Evolutionary conservation across 2,329 filamentous ascomycete genomes (phyloP), one percentile per base, ranked within the genome.

Genomic region (Cyphellophora attinorum): DNA sequence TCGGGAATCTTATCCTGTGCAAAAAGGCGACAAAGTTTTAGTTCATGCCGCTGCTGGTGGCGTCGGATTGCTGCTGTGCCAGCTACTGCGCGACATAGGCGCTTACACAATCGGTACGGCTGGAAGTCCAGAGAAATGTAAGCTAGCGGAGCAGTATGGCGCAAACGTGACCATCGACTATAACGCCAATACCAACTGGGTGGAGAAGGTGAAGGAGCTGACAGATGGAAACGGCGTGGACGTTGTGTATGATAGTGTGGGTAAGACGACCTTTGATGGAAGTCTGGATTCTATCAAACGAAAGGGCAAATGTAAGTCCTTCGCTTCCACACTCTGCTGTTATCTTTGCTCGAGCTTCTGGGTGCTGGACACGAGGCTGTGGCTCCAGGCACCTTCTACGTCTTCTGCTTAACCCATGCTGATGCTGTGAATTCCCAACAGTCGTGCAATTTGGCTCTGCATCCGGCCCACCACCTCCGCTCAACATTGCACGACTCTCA

Each of bases 21-120:
- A 85, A 54, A 68, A 74, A 45, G 83, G 79, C 1, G 84, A 93
- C 47, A 91, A 81, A 77, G 70, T 85, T 0, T 72, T 94, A 2
- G 76, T 94, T 11, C 85, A 91, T 49, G 86, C 86, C 0, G 86
- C 86, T 0, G 85, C 85, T 0, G 86, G 86, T 11, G 86, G 86
- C 11, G 83, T 85, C 1, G 84, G 83, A 0, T 62, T 80, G 28
- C 72, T 83, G 59, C 68, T 94, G 17, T 38, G 36, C 27, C 85
- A 93, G 66, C 61, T 93, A 46, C 62, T 93, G 27, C 73, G 71
- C 45, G 65, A 70, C 1, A 65, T 86, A 2, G 86, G 85, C 1
- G 86, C 83, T 10, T 75, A 74, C 47, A 76, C 80, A 14, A 91
- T 95, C 51, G 86, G 79, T 2, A 89, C 85, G 3, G 84, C 84